phyloP scores from a whole-genome alignment of 2,329 filamentous ascomycete species.

The Xylariomycetidae sp. region DNA sequence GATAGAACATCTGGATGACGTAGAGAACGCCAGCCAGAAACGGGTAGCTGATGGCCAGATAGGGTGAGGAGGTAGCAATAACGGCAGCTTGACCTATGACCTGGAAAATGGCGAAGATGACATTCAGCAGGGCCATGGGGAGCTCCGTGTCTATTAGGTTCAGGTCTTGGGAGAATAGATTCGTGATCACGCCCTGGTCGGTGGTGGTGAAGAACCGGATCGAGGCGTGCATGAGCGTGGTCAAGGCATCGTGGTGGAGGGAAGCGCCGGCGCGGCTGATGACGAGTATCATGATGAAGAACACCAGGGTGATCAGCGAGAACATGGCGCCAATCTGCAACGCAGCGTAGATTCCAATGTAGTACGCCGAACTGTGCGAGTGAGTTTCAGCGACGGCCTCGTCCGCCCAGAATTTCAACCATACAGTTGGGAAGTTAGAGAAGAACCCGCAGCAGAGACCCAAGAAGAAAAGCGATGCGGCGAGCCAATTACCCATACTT shows the following conservation, averaged over 20 bases:
- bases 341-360: constrained; percentile 18
- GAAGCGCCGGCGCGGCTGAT: constrained; percentile 12
- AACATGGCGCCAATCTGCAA: constrained; percentile 13
- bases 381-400: constrained; percentile 9
- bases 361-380: constrained; percentile 17
- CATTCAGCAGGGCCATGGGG: constrained; percentile 29
- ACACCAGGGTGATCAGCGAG: constrained; percentile 11
- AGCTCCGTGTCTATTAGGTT: constrained; percentile 37
- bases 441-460: constrained; percentile 14
- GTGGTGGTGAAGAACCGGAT: constrained; percentile 37
- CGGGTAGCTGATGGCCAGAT: constrained; percentile 38
- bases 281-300: constrained; percentile 9
- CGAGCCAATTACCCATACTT: constrained; percentile 14
- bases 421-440: constrained; percentile 18
- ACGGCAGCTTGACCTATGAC: constrained; percentile 34
- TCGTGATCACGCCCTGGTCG: constrained; percentile 37
- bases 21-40: constrained; percentile 35
- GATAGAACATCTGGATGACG: constrained; percentile 42
- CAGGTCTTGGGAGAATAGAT: constrained; percentile 43
- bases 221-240: constrained; percentile 33
- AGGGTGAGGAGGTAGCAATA: constrained; percentile 33
- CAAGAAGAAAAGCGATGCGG: constrained; percentile 7
- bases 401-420: constrained; percentile 20
- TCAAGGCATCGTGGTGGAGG: constrained; percentile 17
- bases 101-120: constrained; percentile 4